A percentile compares a stretch with the other conserved stretches of the same genome.
phyloP scores from a whole-genome alignment of 306 rosid species.

The Gleditsia sinensis region DNA sequence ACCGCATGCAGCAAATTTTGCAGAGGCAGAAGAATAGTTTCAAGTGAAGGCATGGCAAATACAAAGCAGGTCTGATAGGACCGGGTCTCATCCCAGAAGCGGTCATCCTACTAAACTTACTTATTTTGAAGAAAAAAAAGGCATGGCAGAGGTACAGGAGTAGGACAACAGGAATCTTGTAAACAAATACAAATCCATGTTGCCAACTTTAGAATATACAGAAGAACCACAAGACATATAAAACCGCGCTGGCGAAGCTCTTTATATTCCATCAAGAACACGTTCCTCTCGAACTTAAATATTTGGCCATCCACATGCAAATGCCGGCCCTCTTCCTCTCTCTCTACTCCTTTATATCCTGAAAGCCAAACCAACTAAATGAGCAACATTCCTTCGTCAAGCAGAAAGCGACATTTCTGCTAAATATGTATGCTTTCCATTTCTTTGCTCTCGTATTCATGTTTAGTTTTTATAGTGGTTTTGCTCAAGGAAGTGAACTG shows the following conservation, averaged over 20 bases:
- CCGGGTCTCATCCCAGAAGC: background rate
- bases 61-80: background rate
- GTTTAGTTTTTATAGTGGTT: slow-evolving; percentile 35
- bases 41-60: background rate
- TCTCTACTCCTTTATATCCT: background rate
- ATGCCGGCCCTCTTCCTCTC: slow-evolving; percentile 20
- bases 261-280: background rate
- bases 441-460: slow-evolving; percentile 41
- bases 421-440: slow-evolving; percentile 45
- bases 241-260: slow-evolving; percentile 25
- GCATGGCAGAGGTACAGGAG: slow-evolving; percentile 4
- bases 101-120: background rate
- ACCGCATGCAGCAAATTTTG: background rate
- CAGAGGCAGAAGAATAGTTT: background rate
- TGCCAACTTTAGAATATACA: slow-evolving; percentile 15
- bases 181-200: slow-evolving; percentile 10
- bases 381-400: slow-evolving; percentile 18
- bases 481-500: slow-evolving; percentile 44
- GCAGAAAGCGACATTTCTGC: slow-evolving; percentile 28
- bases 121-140: background rate
- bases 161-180: background rate
- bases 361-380: slow-evolving; percentile 10
- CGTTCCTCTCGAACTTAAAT: background rate
- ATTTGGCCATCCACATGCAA: background rate
- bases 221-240: background rate